Evolutionary conservation across 2,329 filamentous ascomycete species (phyloP), one percentile per base, ranked within the genome.

Genomic region (Parastagonospora nodorum): DNA sequence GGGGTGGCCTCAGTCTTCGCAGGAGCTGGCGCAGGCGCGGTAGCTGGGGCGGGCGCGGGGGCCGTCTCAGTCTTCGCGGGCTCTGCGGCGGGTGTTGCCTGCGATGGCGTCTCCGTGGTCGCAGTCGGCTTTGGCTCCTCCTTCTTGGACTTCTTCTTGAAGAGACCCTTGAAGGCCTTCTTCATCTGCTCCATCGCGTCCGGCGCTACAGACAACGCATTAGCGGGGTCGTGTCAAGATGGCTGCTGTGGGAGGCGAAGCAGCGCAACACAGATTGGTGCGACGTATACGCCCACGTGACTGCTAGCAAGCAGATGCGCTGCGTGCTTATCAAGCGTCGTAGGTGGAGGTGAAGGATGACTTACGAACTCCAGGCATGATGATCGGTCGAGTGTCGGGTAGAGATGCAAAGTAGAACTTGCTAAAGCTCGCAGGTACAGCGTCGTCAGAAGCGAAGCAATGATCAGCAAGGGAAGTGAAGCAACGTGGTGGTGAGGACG

Each of bases 331-430:
- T 24, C 19, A 24, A 24, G 19, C 5, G 19, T 24, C 19, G 19
- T 2, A 19, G 6, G 31, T 36, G 32, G 10, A 15, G 45, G 46
- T 51, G 49, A 51, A 30, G 27, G 44, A 46, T 53, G 52, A 74
- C 72, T 69, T 68, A 74, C 72, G 72, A 51, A 74, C 71, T 59
- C 72, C 72, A 51, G 72, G 72, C 72, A 74, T 74, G 55, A 41
- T 68, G 60, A 46, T 28, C 44, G 40, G 36, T 39, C 47, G 37
- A 12, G 32, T 30, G 24, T 16, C 24, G 30, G 10, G 19, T 24
- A 24, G 19, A 24, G 2, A 24, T 36, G 12, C 33, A 36, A 36
- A 36, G 14, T 8, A 36, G 33, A 36, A 4, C 5, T 24, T 24
- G 12, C 37, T 28, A 28, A 29, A 35, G 2, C n/a, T 4, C 7